These are phyloP conservation scores for Aspergillus taichungensis DNA, from an alignment of 495 filamentous ascomycete genomes.

Conservation along the genomic window DNA sequence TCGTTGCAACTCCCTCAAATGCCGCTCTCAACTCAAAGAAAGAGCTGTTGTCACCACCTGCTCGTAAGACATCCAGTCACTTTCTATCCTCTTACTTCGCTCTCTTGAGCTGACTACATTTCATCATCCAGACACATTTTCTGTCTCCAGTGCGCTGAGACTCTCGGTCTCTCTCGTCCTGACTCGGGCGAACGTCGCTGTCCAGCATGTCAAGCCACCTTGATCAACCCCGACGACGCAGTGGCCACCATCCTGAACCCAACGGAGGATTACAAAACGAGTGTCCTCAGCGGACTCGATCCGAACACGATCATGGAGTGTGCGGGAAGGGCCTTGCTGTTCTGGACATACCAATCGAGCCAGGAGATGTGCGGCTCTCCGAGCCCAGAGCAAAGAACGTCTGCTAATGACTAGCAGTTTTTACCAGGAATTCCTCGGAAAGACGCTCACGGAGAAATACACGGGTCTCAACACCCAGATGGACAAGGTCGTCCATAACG, in stretches of 20 bases:
- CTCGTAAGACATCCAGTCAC: slow-evolving; percentile 42
- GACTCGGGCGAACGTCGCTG: slow-evolving; percentile 51
- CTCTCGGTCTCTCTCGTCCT: slow-evolving; percentile 53
- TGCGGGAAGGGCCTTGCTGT: slow-evolving; percentile 70
- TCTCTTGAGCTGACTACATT: slow-evolving; percentile 6
- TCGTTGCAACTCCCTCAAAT: slow-evolving; percentile 76
- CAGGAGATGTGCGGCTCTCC: slow-evolving; percentile 65
- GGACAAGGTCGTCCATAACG: slow-evolving; percentile 73
- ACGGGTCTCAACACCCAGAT: slow-evolving; percentile 57
- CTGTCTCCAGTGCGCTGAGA: slow-evolving; percentile 67
- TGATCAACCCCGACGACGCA: slow-evolving; percentile 70
- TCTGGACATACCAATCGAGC: slow-evolving; percentile 86
- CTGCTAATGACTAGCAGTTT: slow-evolving; percentile 43
- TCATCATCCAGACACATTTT: slow-evolving; percentile 65
- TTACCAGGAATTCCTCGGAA: slow-evolving; percentile 71
- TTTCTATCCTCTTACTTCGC: slow-evolving; percentile 1
- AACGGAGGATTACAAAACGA: slow-evolving; percentile 89
- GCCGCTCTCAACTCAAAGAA: slow-evolving; percentile 61
- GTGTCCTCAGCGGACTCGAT: slow-evolving; percentile 74
- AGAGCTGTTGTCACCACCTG: slow-evolving; percentile 86
- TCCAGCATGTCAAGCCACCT: slow-evolving; percentile 68
- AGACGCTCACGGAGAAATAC: slow-evolving; percentile 69
- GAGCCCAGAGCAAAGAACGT: background rate
- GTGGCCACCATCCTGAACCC: slow-evolving; percentile 70
- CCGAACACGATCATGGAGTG: slow-evolving; percentile 87